Base-by-base conservation (phyloP, 2,329 filamentous ascomycete species). In the Penicillium hordei region DNA sequence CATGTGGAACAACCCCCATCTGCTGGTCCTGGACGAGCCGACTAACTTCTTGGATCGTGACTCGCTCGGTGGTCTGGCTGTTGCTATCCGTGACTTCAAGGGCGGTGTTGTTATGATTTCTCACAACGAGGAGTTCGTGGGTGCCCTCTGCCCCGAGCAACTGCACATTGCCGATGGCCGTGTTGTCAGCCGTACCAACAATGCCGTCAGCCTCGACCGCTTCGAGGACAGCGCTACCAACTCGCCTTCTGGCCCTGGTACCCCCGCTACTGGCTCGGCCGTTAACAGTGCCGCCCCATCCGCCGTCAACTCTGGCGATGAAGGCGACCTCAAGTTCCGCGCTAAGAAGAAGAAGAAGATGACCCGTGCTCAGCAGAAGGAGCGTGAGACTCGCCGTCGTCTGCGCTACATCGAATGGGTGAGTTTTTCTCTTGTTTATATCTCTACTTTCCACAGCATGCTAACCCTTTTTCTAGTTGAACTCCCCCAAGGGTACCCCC, bases 11-110 rank as follows among this genome's bases (percentile, higher is more conserved):
- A 97, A 97, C 82, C 94, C 94, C 0, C 94, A 99, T 81, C 80
- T 99, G 70, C 86, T 99, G 60, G 94, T 99, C 48, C 88, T 99
- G 25, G 94, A 99, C 83, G 93, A 99, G 79, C 94, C 94, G 58
- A 97, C 94, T 75, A 99, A 99, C 82, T 99, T 97, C 85, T 87
- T 99, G 82, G 94, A 99, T 73, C 92, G 94, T 68, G 94, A 99
- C 79, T 96, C 93, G 17, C 88, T 99, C 19, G 95, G 94, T 72
- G 94, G 93, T 76, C 85, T 99, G 55, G 93, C 94, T n/a, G 92
- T 96, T 40, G 94, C 94, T 65, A 97, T 99, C 70, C 91, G 93
- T 67, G 94, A 97, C 73, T 99, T 95, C 86, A 95, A 92, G 81
- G 94, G 94, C 66, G 94, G 94, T 76, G 94, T 99, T 2, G 93